phyloP scores from a whole-genome alignment of 257 asterid genomes.

The Mitragyna speciosa region DNA sequence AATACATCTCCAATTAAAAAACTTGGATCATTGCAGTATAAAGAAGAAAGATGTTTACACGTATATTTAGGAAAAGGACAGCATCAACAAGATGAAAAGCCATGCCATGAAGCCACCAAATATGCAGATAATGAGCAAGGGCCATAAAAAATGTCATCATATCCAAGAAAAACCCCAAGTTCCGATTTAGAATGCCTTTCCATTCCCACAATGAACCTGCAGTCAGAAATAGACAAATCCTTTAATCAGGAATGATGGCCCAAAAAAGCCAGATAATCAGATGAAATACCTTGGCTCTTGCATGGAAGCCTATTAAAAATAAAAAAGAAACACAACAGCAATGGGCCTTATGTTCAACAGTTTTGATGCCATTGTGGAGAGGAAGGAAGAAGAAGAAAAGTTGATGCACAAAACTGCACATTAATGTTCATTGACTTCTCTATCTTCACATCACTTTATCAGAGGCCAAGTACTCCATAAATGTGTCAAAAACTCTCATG shows the following conservation, averaged over 20 bases:
- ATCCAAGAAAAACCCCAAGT: constrained; percentile 86
- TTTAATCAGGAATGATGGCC: background rate
- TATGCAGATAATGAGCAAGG: constrained; percentile 78
- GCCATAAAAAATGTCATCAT: constrained; percentile 92
- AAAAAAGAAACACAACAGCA: background rate
- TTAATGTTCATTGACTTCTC: background rate
- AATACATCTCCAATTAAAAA: constrained; percentile 10
- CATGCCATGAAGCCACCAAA: constrained; percentile 99
- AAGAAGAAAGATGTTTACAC: constrained; percentile 49
- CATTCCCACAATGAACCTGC: constrained; percentile 85
- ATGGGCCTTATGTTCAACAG: background rate
- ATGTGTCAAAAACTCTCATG: background rate
- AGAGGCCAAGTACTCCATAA: background rate
- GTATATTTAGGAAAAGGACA: constrained; percentile 80
- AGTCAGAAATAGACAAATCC: constrained; percentile 7
- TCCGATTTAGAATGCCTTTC: constrained; percentile 78
- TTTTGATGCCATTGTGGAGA: background rate
- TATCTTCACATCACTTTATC: background rate
- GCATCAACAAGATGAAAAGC: constrained; percentile 93
- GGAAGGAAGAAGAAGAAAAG: background rate
- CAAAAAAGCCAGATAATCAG: background rate
- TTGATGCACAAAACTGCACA: background rate
- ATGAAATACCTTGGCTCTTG: background rate
- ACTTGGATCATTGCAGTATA: background rate
- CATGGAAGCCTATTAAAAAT: background rate